Evolutionary conservation across 1,139 yeast species (phyloP).

Genomic region (Scheffersomyces titani): DNA sequence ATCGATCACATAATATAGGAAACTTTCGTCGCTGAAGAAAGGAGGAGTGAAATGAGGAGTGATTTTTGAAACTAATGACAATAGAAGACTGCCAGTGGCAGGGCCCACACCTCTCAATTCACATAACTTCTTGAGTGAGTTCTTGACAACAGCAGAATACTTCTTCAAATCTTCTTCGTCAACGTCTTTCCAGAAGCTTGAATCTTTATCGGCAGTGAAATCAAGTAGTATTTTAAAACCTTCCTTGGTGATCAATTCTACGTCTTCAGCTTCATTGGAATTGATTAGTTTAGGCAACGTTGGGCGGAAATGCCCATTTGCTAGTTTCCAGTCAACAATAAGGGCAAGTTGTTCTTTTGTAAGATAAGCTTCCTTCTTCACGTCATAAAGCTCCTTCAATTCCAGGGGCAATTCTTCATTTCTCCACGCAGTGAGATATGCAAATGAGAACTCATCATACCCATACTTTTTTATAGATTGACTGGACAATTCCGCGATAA

Average conservation of each 20-base stretch:
- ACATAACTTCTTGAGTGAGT: slow-evolving; percentile 30
- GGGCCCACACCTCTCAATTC: slow-evolving; percentile 51
- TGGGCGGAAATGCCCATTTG: slow-evolving; percentile 50
- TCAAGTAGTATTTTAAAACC: slow-evolving; percentile 30
- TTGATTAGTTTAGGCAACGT: slow-evolving; percentile 42
- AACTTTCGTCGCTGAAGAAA: slow-evolving; percentile 52
- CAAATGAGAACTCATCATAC: slow-evolving; percentile 25
- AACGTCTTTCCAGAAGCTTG: slow-evolving; percentile 9
- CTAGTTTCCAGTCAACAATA: slow-evolving; percentile 53
- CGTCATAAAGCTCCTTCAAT: slow-evolving; percentile 19
- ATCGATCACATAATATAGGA: slow-evolving; percentile 35
- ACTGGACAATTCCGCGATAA: slow-evolving; percentile 18
- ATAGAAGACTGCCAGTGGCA: slow-evolving; percentile 48
- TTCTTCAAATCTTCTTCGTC: slow-evolving; percentile 13
- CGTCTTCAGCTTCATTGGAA: slow-evolving; percentile 32
- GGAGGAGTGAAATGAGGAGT: slow-evolving; percentile 36
- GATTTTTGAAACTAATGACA: slow-evolving; percentile 31
- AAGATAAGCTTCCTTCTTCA: slow-evolving; percentile 25
- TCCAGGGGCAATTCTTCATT: slow-evolving; percentile 24
- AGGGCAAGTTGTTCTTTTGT: slow-evolving; percentile 38
- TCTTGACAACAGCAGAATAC: slow-evolving; percentile 16
- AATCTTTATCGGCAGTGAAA: slow-evolving; percentile 5
- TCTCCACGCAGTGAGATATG: slow-evolving; percentile 41
- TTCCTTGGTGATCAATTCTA: slow-evolving; percentile 26
- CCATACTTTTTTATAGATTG: slow-evolving; percentile 15